A percentile compares a stretch with the other conserved stretches of the same genome.
phyloP scores from a whole-genome alignment of 495 filamentous ascomycete species.

The Gamarada debralockiae region DNA sequence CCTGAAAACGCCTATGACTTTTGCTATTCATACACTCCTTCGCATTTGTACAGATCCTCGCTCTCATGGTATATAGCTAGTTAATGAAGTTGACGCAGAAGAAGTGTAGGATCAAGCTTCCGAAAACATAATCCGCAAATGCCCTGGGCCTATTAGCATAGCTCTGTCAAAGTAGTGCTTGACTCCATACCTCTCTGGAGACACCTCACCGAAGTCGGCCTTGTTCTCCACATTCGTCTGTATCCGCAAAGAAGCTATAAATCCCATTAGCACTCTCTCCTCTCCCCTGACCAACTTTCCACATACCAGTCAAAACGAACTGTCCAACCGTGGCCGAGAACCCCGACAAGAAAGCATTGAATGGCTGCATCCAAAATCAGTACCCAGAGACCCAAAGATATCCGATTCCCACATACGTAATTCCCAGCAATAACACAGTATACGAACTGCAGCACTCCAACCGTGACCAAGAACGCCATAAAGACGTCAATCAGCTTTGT shows the following conservation, averaged over 20 bases:
- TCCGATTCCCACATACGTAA: slow-evolving; percentile 60
- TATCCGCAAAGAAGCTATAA: slow-evolving; percentile 70
- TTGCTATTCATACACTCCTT: slow-evolving; percentile 21
- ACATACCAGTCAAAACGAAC: slow-evolving; percentile 85
- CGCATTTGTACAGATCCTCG: background rate
- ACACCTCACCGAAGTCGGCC: slow-evolving; percentile 61
- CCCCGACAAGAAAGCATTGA: slow-evolving; percentile 96
- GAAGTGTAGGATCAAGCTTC: slow-evolving; percentile 93
- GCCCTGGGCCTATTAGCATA: slow-evolving; percentile 52
- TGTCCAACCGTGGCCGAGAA: slow-evolving; percentile 95
- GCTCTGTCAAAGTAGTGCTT: background rate
- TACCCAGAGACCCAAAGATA: background rate
- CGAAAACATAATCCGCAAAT: slow-evolving; percentile 95
- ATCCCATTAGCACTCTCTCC: slow-evolving; percentile 1
- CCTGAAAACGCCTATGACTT: slow-evolving; percentile 3
- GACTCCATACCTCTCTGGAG: slow-evolving; percentile 59
- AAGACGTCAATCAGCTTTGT: slow-evolving; percentile 91
- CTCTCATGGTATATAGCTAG: slow-evolving; percentile 33
- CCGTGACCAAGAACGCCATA: slow-evolving; percentile 82
- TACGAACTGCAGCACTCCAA: slow-evolving; percentile 85
- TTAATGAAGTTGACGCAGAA: slow-evolving; percentile 99
- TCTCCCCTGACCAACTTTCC: background rate
- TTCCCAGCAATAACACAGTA: slow-evolving; percentile 94
- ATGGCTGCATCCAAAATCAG: slow-evolving; percentile 59
- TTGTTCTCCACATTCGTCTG: slow-evolving; percentile 81